Evolutionary conservation across 2,329 filamentous ascomycete species (phyloP).

Genomic region (Alternaria infectoria): DNA sequence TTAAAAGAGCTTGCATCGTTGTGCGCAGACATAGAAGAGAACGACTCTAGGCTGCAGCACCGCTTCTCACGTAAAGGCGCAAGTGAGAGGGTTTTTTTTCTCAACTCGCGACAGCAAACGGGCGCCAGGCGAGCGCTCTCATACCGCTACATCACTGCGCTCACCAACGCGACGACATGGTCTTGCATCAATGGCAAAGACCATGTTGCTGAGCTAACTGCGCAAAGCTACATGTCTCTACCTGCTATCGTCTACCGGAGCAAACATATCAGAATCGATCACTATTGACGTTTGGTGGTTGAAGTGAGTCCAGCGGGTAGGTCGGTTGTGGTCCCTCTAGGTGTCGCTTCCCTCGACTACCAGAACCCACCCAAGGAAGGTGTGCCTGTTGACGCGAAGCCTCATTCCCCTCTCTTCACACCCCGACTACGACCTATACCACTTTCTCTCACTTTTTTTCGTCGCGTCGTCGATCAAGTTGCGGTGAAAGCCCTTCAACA

Average conservation of each 20-base stretch:
- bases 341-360: neutral
- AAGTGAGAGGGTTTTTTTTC: neutral
- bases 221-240: neutral
- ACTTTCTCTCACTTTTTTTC: neutral
- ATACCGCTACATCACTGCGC: neutral
- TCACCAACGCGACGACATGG: neutral
- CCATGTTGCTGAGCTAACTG: neutral
- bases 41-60: neutral
- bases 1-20: neutral
- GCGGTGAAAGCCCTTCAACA: constrained; percentile 9
- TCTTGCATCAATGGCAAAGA: neutral
- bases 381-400: neutral
- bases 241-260: neutral
- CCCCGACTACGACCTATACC: neutral
- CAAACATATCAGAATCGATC: neutral
- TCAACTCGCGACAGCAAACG: neutral
- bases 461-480: constrained; percentile 3
- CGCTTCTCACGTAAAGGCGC: neutral
- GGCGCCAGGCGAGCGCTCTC: neutral
- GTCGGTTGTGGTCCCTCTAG: neutral
- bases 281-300: neutral
- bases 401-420: neutral
- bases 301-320: neutral
- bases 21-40: neutral
- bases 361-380: neutral